Evolutionary conservation across 2,329 filamentous ascomycete genomes (phyloP), one percentile per base, ranked within the genome.

Genomic region (Elsinoe necatrix): DNA sequence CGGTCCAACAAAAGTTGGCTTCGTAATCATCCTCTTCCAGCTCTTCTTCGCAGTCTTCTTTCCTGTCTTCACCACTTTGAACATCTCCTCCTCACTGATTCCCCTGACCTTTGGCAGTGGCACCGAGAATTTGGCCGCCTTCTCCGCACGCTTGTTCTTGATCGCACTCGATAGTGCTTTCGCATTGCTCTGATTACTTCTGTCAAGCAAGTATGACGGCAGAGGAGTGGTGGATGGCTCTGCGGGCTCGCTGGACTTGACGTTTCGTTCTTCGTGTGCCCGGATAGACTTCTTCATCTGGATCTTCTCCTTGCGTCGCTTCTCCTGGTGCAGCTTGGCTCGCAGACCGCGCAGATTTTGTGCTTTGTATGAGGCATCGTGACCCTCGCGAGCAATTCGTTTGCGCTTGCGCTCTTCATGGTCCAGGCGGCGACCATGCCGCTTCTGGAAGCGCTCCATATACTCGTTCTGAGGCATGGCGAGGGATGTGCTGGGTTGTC

Each of bases 271-370:
- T 75, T 98, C 93, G 77, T 95, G 89, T 43, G 89, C 87, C 75
- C 87, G 89, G 81, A 98, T 95, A 68, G 84, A 78, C 80, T 95
- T 95, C 74, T 86, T 87, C 86, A 95, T 91, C 80, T 95, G 89
- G 70, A 95, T 95, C 85, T 98, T 98, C 79, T 98, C 91, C 72
- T 91, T 87, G 77, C 90, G 88, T 23, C 93, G 83, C 79, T 91
- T 89, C 81, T 97, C 85, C 72, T 92, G 86, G 77, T 93, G 85
- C 67, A 95, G 78, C 80, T 98, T 98, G 64, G 93, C 93, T 61
- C 89, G 81, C 65, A 97, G 82, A 62, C 93, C 93, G 60, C 87
- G 86, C 68, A 96, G 80, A 72, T 93, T 95, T 78, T 97, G 92
- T 21, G 93, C 90, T 75, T 95, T 86, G 69, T 93, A 81, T 52